Evolutionary conservation across 441 rosid species (phyloP).

Genomic region (Erodium chrysanthum): DNA sequence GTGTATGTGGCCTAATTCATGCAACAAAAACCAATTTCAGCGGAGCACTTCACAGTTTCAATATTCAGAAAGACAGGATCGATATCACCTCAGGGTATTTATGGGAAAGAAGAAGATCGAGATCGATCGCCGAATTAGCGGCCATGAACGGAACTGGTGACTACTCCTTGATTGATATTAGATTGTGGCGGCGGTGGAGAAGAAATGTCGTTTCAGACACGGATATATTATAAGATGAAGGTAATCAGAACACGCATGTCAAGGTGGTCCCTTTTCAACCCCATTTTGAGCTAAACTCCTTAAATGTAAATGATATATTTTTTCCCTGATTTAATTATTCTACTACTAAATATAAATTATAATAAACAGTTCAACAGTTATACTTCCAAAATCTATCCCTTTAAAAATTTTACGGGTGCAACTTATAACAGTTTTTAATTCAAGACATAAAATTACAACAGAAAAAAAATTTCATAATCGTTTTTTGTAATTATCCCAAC

Average conservation of each 20-base stretch:
- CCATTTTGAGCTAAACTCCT: neutral
- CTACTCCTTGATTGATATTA: neutral
- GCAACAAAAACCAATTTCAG: neutral
- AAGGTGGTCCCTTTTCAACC: neutral
- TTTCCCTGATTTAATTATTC: no score
- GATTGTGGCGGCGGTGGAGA: neutral
- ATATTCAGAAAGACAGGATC: neutral
- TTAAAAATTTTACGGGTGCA: no score
- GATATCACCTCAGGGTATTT: conserved; percentile 2
- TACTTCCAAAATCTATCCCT: no score
- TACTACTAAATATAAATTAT: no score
- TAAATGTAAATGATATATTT: no score
- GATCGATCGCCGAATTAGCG: neutral
- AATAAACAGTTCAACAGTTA: no score
- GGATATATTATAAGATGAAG: no score
- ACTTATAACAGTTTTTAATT: no score
- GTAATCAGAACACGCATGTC: no score
- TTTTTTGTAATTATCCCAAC: no score
- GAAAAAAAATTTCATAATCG: no score
- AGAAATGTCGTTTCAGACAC: neutral
- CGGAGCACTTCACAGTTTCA: neutral
- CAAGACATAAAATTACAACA: no score
- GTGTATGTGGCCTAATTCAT: neutral
- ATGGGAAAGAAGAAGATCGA: conserved; percentile 1
- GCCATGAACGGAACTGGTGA: neutral